phyloP scores from a whole-genome alignment of 805 yeast species.

The Torulaspora franciscae region DNA sequence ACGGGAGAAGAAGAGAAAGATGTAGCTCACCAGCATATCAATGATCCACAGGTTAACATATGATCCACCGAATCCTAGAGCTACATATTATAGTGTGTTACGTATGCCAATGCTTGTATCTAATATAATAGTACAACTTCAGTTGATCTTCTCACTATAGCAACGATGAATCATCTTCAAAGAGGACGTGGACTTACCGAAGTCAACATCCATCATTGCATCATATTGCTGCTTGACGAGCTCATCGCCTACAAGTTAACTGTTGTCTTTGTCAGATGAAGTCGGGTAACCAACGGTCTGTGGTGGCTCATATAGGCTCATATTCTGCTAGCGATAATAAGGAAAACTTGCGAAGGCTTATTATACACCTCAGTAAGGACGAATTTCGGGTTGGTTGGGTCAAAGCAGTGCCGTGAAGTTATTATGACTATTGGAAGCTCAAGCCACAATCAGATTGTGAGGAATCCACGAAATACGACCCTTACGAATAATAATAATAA shows the following conservation, averaged over 20 bases:
- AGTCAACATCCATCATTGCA: background rate
- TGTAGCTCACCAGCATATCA: background rate
- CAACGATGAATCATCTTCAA: no score
- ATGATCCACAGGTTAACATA: background rate
- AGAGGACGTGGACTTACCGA: no score
- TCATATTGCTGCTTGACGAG: background rate
- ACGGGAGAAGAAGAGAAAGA: background rate
- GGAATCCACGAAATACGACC: slow-evolving; percentile 12
- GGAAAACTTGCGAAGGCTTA: no score
- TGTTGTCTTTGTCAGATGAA: background rate
- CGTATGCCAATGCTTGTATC: no score
- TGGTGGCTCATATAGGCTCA: background rate
- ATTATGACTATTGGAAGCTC: slow-evolving; percentile 10
- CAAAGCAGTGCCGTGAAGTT: background rate
- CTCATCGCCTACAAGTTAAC: background rate
- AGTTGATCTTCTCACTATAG: no score
- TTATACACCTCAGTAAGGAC: no score
- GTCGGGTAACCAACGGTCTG: background rate
- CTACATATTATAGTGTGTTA: no score
- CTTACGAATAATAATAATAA: background rate
- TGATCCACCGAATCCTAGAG: background rate
- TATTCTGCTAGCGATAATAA: background rate
- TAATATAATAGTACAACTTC: no score
- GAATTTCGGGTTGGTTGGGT: no score
- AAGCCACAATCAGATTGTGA: slow-evolving; percentile 10